Base-by-base conservation (phyloP, 352 stramenopile genomes). In the Lagenidium sp. region DNA sequence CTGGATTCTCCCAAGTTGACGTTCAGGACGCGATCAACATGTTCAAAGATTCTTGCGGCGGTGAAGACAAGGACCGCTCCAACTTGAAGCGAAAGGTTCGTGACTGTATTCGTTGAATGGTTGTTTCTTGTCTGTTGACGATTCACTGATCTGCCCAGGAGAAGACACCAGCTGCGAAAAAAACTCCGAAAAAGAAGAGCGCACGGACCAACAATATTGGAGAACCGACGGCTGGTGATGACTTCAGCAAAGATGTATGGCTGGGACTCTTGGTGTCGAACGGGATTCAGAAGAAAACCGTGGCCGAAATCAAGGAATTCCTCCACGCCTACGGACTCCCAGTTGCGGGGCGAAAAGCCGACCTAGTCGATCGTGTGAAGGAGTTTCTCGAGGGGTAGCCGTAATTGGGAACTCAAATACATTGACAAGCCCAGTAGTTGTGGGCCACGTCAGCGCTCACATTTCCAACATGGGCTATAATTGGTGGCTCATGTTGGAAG, bases 301-400 rank as follows among this genome's bases (percentile, higher is more conserved):
- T 92, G 0, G 44, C 57, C 32, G 62, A 88, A 47, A 52, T 92
- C 42, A 88, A 89, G 36, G 63, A 52, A 1, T 88, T 92, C 24
- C 51, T 88, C 2, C 53, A 68, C 0, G 65, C 63, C 2, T 65
- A 90, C 21, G 57, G 53, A 4, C 41, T 81, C 6, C 23, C 63
- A 11, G 49, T 61, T 8, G 48, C 53, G 0, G 77, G 80, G 8
- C 67, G 66, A 6, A 92, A 92, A 49, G 65, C 60, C 13, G 76
- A 90, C 32, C 64, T 92, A 18, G 46, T 92, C 6, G 56, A 70
- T 13, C 57, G 60, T 2, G 58, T 78, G 1, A 62, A 61, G 25
- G 50, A 54, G 26, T 84, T 89, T 16, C 29, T 85, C 6, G 40
- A 64, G 40, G 40, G n/a, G 15, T 71, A 60, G n/a, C 18, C 2